Percentiles rank a stretch among this genome's conserved stretches.
Conservation (phyloP, 164 flowering plant species). For the Vitis cinerea region DNA sequence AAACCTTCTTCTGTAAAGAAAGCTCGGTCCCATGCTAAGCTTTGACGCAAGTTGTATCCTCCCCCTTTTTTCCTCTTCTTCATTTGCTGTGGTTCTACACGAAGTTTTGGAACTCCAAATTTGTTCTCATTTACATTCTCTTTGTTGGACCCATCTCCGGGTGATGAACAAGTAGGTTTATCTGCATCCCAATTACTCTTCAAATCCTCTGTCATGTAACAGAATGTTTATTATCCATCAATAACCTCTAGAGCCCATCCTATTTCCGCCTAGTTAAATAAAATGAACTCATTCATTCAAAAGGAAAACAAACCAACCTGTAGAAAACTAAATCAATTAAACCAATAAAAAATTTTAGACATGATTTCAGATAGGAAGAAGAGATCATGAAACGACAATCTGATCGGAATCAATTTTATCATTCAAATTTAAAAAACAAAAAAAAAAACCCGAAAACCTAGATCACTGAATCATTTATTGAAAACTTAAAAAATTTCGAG, state of each 20-base stretch:
- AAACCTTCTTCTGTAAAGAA: slow-evolving; percentile 94
- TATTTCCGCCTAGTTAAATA: neutral
- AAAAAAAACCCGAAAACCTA: too few relatives aligned
- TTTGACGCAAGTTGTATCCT: slow-evolving; percentile 79
- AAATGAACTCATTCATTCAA: slow-evolving; percentile 2
- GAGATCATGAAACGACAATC: too few relatives aligned
- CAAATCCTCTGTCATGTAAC: slow-evolving; percentile 21
- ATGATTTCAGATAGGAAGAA: too few relatives aligned
- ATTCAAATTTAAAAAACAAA: too few relatives aligned
- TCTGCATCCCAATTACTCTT: slow-evolving; percentile 11
- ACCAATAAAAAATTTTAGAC: neutral
- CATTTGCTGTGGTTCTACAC: slow-evolving; percentile 53
- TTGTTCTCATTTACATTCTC: slow-evolving; percentile 50
- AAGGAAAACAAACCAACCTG: neutral
- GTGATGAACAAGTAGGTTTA: slow-evolving; percentile 14
- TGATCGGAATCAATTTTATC: too few relatives aligned
- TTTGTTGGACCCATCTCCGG: slow-evolving; percentile 27
- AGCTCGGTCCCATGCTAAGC: slow-evolving; percentile 92
- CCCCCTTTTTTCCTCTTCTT: slow-evolving; percentile 74
- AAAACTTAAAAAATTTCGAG: too few relatives aligned
- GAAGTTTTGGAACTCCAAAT: slow-evolving; percentile 29
- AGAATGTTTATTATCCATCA: neutral
- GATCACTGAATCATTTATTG: too few relatives aligned
- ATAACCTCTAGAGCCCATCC: neutral
- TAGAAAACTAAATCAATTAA: neutral